These are phyloP conservation scores for Calonectria leucothoes DNA, from an alignment of 2,329 filamentous ascomycete species.

Conservation along the genomic window DNA sequence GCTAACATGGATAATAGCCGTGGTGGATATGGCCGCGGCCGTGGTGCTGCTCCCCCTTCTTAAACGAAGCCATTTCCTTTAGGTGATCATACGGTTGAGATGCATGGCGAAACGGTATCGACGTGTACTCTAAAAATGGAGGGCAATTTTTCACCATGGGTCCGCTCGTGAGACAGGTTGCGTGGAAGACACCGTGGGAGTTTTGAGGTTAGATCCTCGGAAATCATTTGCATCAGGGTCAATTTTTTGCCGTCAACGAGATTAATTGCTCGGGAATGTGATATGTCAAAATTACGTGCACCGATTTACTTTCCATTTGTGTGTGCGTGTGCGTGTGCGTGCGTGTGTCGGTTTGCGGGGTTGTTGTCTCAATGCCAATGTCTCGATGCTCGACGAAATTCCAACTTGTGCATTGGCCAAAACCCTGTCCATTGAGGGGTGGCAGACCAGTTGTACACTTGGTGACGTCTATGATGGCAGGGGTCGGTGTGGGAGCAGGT, in stretches of 20 bases:
- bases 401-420: neutral
- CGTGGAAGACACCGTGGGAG: conserved; percentile 57
- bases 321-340: neutral
- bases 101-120: conserved; percentile 56
- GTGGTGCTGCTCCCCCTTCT: conserved; percentile 79
- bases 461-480: neutral
- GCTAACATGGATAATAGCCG: conserved; percentile 67
- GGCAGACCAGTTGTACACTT: neutral
- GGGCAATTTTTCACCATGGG: conserved; percentile 54
- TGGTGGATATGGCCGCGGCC: conserved; percentile 90
- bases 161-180: conserved; percentile 54
- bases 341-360: neutral
- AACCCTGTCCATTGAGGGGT: neutral
- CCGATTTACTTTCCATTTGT: conserved; percentile 27
- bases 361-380: neutral
- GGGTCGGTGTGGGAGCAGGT: conserved; percentile 10
- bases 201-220: conserved; percentile 62
- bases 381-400: neutral
- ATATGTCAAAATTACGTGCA: conserved; percentile 41
- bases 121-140: conserved; percentile 62
- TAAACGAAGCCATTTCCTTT: conserved; percentile 60
- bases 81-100: conserved; percentile 56
- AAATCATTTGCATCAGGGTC: conserved; percentile 61
- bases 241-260: conserved; percentile 52
- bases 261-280: conserved; percentile 46